Evolutionary conservation across 257 asterid genomes (phyloP), one percentile per base, ranked within the genome.

Genomic region (Nicotiana paniculata): DNA sequence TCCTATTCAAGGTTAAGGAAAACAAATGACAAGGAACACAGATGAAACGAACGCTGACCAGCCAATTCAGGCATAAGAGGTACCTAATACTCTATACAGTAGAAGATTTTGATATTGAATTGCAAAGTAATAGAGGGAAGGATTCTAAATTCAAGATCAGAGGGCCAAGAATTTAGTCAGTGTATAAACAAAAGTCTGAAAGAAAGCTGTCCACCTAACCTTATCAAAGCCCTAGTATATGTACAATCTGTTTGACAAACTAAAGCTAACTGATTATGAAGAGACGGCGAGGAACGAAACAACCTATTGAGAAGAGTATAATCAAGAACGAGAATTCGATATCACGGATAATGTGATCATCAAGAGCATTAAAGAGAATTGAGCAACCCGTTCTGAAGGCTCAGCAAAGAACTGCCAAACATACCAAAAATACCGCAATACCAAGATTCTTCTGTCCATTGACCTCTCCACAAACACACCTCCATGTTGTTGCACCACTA

Each of bases 1-100:
- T 74, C 83, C 91, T 84, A 89, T 43, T 77, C 77, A 77, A 65
- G 65, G 57, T 82, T 77, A 67, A 77, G 5, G 54, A 80, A 69
- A 65, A 24, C 46, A 77, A 81, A 30, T 30, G 61, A 9, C 57
- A 53, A 68, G 59, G 59, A 24, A 72, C 37, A 83, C n/a, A 2
- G 35, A 2, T 10, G 55, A 48, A 70, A 54, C 75, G 74, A 32
- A 76, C 28, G 21, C 18, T 35, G 53, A 64, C 32, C 84, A 84
- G 85, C 85, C 83, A 39, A 69, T 83, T 77, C 83, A 78, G 88
- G 82, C 80, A 82, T 63, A 81, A 69, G 63, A 33, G 59, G 17
- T 64, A 82, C 86, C 33, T 48, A 58, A 33, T 24, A 79, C 46
- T 24, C 80, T 77, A 85, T 46, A 15, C 35, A 62, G 72, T 55